Evolutionary conservation across 257 asterid species (phyloP), one percentile per base, ranked within the genome.

Genomic region (Solanum microdontum): DNA sequence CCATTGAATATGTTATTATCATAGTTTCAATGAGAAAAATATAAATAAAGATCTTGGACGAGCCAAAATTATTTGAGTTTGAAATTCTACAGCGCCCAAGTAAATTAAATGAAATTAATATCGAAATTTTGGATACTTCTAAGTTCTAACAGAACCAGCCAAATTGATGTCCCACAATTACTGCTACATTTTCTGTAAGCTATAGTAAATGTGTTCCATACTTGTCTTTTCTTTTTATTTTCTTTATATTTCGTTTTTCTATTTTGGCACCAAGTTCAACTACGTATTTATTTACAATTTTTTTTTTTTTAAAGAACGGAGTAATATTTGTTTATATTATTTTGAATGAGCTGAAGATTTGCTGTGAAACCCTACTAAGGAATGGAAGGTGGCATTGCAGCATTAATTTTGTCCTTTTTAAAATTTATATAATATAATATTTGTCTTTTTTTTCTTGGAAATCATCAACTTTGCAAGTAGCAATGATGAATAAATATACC

Each of bases 311-410:
- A 26, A 11, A 11, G 28, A 14, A 13, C 13, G 14, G 14, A 72
- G 43, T 72, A 76, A 30, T 43, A 26, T 45, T 45, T 80, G 13
- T 45, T 80, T 80, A 80, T 80, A 14, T 10, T 80, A 80, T 80
- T 80, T 80, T 80, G 85, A 80, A 80, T 80, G 85, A 26, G 69
- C 69, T 80, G 14, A 80, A 82, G 85, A 82, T 48, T 48, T 82
- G 85, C 43, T 45, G 66, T 19, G 70, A 82, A 68, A 82, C 85
- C 70, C 85, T 62, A 48, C 85, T 28, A 48, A 30, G 17, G 85
- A 82, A 82, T 82, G 70, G 85, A 82, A 82, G 70, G 85, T 30
- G 70, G 39, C 69, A 48, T 28, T 48, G 85, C 85, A 82, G 30
- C 19, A 82, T 82, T 82, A 28, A 82, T 17, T 19, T 82, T 82